A percentile compares a stretch with the other conserved stretches of the same genome.
phyloP scores from a whole-genome alignment of 2,329 filamentous ascomycete species.

The Colletotrichum tanaceti region DNA sequence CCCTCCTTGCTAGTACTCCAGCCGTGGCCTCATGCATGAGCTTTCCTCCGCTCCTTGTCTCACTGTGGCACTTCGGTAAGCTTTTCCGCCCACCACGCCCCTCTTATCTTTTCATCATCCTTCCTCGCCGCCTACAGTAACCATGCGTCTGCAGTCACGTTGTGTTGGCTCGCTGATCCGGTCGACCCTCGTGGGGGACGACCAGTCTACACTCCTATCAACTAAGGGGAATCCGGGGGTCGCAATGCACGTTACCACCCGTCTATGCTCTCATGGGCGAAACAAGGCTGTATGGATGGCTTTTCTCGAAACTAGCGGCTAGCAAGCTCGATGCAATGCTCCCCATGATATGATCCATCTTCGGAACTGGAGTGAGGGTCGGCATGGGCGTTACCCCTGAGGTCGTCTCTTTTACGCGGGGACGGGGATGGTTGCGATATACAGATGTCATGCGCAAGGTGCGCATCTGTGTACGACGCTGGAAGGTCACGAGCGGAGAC shows the following conservation, averaged over 20 bases:
- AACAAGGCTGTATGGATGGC: conserved; percentile 21
- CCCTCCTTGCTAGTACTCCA: not conserved
- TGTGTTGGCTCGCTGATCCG: conserved; percentile 15
- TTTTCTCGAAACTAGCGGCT: not conserved
- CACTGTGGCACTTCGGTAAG: conserved; percentile 29
- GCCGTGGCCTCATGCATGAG: conserved; percentile 17
- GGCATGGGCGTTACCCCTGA: not conserved
- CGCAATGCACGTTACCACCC: conserved; percentile 11
- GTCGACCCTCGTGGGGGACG: conserved; percentile 3
- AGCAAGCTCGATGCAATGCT: conserved; percentile 8
- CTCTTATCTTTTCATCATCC: too few species aligned
- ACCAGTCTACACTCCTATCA: not conserved
- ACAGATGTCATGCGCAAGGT: not conserved
- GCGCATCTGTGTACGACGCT: not conserved
- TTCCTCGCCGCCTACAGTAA: conserved; percentile 18
- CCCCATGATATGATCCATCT: conserved; percentile 4
- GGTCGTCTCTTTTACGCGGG: not conserved
- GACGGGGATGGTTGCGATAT: not conserved
- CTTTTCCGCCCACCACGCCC: conserved; percentile 9
- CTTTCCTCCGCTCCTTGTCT: not conserved
- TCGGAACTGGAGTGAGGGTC: not conserved
- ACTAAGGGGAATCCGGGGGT: conserved; percentile 26
- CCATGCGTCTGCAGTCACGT: conserved; percentile 15
- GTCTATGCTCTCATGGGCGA: conserved; percentile 16
- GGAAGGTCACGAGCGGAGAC: not conserved